A percentile compares a stretch with the other conserved stretches of the same genome.
These are phyloP conservation scores for Cadophora sp. DNA, from an alignment of 2,329 filamentous ascomycete genomes.

Conservation along the genomic window DNA sequence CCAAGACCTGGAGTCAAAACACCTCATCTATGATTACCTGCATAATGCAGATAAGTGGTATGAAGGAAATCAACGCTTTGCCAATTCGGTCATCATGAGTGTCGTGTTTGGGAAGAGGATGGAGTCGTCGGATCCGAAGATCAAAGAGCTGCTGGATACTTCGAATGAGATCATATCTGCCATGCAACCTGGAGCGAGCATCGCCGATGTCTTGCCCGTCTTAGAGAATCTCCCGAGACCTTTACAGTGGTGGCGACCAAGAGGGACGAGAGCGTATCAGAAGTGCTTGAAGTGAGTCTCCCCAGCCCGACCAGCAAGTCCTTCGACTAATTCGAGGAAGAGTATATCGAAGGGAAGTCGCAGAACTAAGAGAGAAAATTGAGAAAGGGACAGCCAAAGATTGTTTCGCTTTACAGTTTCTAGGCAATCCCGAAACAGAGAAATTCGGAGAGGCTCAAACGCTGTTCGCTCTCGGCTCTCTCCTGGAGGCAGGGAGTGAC, in stretches of 20 bases:
- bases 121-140: slow-evolving; percentile 35
- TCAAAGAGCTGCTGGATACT: slow-evolving; percentile 35
- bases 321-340: slow-evolving; percentile 7
- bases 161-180: slow-evolving; percentile 39
- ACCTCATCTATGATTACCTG: slow-evolving; percentile 42
- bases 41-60: slow-evolving; percentile 41
- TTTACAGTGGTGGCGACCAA: slow-evolving; percentile 44
- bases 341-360: slow-evolving; percentile 42
- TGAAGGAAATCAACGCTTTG: slow-evolving; percentile 41
- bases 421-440: slow-evolving; percentile 38
- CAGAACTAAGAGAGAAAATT: slow-evolving; percentile 38
- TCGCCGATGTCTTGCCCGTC: slow-evolving; percentile 46
- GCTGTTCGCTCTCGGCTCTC: slow-evolving; percentile 44
- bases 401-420: slow-evolving; percentile 46
- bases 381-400: slow-evolving; percentile 39
- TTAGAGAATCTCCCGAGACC: slow-evolving; percentile 43
- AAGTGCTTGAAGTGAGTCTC: slow-evolving; percentile 32
- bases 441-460: slow-evolving; percentile 38
- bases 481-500: slow-evolving; percentile 54
- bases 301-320: not conserved
- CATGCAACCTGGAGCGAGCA: slow-evolving; percentile 43
- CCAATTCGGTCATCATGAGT: slow-evolving; percentile 46
- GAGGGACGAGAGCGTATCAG: slow-evolving; percentile 39
- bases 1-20: slow-evolving; percentile 44
- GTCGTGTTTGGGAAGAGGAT: slow-evolving; percentile 43